Percentiles rank a stretch among this genome's conserved stretches.
Evolutionary conservation across 768 basidiomycete species (phyloP).

Genomic region (Trametes cingulata): DNA sequence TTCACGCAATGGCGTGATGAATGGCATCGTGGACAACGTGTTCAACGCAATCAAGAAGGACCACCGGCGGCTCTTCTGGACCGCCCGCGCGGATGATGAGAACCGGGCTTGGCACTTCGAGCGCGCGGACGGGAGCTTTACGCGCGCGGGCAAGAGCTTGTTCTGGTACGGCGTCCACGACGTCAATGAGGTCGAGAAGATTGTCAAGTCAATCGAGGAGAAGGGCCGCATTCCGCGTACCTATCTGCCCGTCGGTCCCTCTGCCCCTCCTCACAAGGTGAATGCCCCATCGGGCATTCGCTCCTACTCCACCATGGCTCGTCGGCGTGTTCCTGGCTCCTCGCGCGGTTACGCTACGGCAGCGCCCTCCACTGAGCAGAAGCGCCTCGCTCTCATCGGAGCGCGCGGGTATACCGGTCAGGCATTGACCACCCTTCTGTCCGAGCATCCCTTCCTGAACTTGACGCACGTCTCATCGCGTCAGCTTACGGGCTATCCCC

Average conservation of each 20-base stretch:
- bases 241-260: slow-evolving; percentile 85
- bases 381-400: slow-evolving; percentile 92
- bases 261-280: slow-evolving; percentile 57
- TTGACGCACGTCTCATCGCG: slow-evolving; percentile 97
- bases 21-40: slow-evolving; percentile 96
- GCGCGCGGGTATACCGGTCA: slow-evolving; percentile 96
- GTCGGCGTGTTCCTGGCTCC: slow-evolving; percentile 46
- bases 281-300: slow-evolving; percentile 44
- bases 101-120: slow-evolving; percentile 99
- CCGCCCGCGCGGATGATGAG: slow-evolving; percentile 94
- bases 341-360: slow-evolving; percentile 82
- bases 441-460: slow-evolving; percentile 83
- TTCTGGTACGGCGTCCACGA: slow-evolving; percentile 99
- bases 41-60: slow-evolving; percentile 97
- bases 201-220: slow-evolving; percentile 69
- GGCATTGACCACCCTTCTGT: slow-evolving; percentile 83
- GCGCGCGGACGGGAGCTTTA: slow-evolving; percentile 96
- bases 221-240: slow-evolving; percentile 85
- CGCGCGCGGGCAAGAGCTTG: slow-evolving; percentile 86
- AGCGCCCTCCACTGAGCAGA: slow-evolving; percentile 63
- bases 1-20: slow-evolving; percentile 85
- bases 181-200: slow-evolving; percentile 85
- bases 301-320: slow-evolving; percentile 59
- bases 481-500: slow-evolving; percentile 79
- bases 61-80: slow-evolving; percentile 94